Percentiles rank a stretch among this genome's conserved stretches.
Evolutionary conservation across 1,284 basidiomycete species (phyloP).

Genomic region (Sporisorium sorghi): DNA sequence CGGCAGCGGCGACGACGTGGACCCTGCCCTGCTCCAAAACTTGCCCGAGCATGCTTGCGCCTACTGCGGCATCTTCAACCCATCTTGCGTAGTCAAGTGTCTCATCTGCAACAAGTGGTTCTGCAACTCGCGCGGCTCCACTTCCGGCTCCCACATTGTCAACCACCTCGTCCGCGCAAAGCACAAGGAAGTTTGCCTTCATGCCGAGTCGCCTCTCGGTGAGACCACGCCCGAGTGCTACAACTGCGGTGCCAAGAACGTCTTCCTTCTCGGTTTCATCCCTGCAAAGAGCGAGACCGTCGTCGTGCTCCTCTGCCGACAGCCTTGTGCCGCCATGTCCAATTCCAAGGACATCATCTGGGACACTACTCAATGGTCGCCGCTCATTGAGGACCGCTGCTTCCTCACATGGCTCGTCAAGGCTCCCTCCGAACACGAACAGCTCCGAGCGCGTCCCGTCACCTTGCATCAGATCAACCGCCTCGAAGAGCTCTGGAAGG

Average conservation of each 20-base stretch:
- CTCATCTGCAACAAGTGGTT: constrained; percentile 94
- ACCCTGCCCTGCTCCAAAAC: constrained; percentile 28
- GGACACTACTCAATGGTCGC: constrained; percentile 98
- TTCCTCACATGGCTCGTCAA: constrained; percentile 99
- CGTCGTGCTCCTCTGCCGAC: constrained; percentile 97
- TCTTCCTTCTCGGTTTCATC: constrained; percentile 98
- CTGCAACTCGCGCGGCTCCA: constrained; percentile 98
- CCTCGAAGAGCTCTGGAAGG: constrained; percentile 97
- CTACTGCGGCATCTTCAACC: constrained; percentile 98
- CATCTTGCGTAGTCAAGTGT: constrained; percentile 96
- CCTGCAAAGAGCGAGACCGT: constrained; percentile 99
- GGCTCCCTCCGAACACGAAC: constrained; percentile 92
- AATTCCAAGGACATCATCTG: constrained; percentile 94
- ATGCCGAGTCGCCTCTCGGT: constrained; percentile 92
- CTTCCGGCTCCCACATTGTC: constrained; percentile 93
- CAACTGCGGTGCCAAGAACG: constrained; percentile 99
- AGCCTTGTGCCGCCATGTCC: constrained; percentile 93
- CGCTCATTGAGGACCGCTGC: constrained; percentile 95
- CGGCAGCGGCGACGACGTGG: constrained; percentile 24
- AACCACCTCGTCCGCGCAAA: constrained; percentile 98
- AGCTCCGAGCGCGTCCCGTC: constrained; percentile 92
- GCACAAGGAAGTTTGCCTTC: constrained; percentile 97
- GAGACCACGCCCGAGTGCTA: constrained; percentile 96
- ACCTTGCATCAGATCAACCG: constrained; percentile 96
- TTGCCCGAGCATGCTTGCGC: constrained; percentile 55